Conservation (phyloP, 768 basidiomycete genomes). For the Imleria badia region DNA sequence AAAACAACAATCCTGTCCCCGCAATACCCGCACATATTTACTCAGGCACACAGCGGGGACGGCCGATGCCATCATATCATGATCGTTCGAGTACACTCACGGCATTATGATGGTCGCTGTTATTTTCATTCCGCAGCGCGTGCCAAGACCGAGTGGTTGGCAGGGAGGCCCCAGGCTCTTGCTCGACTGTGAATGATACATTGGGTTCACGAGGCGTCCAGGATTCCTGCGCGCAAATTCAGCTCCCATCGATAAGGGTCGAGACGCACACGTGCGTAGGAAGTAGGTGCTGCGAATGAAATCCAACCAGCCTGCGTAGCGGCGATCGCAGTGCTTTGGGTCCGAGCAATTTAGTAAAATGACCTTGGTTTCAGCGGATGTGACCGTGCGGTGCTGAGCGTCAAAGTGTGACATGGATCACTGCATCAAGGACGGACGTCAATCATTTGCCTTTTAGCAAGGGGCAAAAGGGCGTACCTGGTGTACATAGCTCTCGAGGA, state of each 20-base stretch:
- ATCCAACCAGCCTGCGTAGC: too few relatives aligned
- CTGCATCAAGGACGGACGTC: slow-evolving; percentile 10
- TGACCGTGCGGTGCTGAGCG: neutral
- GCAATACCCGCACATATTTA: slow-evolving; percentile 1
- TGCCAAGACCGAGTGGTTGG: slow-evolving; percentile 10
- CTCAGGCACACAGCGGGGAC: slow-evolving; percentile 8
- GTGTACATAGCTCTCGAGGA: neutral
- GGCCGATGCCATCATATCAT: slow-evolving; percentile 6
- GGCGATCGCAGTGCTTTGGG: neutral
- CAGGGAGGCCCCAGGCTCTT: neutral
- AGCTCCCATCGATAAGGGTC: neutral
- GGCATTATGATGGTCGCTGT: slow-evolving; percentile 3
- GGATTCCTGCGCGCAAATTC: neutral
- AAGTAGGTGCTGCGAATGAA: neutral
- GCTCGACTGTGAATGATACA: neutral
- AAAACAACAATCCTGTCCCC: slow-evolving; percentile 1
- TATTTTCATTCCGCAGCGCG: slow-evolving; percentile 2
- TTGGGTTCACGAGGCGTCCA: neutral
- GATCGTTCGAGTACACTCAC: slow-evolving; percentile 4
- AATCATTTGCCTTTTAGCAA: slow-evolving; percentile 19
- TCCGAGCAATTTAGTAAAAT: neutral
- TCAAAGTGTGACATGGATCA: neutral
- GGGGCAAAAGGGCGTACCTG: slow-evolving; percentile 2
- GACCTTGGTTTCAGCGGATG: neutral
- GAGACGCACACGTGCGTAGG: neutral